These are phyloP conservation scores for Orbilia quercus DNA, from an alignment of 2,329 filamentous ascomycete species.

Conservation along the genomic window DNA sequence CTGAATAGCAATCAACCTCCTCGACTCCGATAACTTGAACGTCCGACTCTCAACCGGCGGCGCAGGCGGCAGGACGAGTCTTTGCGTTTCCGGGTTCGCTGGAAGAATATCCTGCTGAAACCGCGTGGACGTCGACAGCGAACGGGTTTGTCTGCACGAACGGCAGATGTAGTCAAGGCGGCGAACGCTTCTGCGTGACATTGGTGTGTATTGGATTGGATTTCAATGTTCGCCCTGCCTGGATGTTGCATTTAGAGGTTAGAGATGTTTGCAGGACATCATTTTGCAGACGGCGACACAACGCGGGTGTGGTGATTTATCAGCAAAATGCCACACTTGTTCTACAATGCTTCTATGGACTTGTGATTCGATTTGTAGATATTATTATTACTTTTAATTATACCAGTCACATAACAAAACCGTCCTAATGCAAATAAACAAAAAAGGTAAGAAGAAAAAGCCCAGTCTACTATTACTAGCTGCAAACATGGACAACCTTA, in stretches of 20 bases:
- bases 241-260: too few relatives aligned
- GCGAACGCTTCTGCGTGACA: slow-evolving; percentile 27
- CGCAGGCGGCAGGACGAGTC: slow-evolving; percentile 20
- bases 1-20: slow-evolving; percentile 80
- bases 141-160: slow-evolving; percentile 41
- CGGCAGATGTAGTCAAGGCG: slow-evolving; percentile 49
- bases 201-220: background rate
- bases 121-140: slow-evolving; percentile 34
- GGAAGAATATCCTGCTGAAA: slow-evolving; percentile 20
- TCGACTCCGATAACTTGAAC: slow-evolving; percentile 72
- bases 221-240: too few relatives aligned
- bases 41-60: slow-evolving; percentile 62
- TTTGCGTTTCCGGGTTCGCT: slow-evolving; percentile 10
- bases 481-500: background rate
- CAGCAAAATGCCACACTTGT: slow-evolving; percentile 52
- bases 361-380: background rate
- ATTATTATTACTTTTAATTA: slow-evolving; percentile 6
- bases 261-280: slow-evolving; percentile 14
- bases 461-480: background rate
- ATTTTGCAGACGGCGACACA: slow-evolving; percentile 14
- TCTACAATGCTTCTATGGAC: background rate
- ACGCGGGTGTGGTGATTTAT: slow-evolving; percentile 47
- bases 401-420: slow-evolving; percentile 25
- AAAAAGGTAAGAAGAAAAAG: background rate
- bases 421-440: background rate